Conservation (phyloP, 2,329 filamentous ascomycete species). For the Pseudocercospora pini-densiflorae region DNA sequence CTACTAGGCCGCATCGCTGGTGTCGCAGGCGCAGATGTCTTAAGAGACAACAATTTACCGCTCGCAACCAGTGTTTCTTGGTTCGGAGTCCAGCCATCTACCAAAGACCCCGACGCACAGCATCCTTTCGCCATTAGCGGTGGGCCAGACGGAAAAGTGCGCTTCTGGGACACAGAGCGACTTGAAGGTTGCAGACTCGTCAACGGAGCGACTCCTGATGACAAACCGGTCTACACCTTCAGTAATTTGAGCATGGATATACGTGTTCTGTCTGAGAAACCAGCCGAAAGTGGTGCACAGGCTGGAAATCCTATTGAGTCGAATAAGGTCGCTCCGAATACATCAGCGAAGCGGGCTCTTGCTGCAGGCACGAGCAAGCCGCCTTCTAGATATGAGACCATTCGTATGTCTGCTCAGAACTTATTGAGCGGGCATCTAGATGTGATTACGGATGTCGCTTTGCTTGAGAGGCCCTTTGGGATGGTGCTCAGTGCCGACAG, state of each 20-base stretch:
- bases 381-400: conserved; percentile 79
- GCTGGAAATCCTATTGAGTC: conserved; percentile 31
- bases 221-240: conserved; percentile 71
- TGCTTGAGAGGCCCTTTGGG: conserved; percentile 86
- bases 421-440: conserved; percentile 86
- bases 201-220: conserved; percentile 69
- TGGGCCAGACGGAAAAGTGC: conserved; percentile 85
- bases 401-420: conserved; percentile 83
- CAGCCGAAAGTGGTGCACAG: conserved; percentile 25
- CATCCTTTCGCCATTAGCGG: conserved; percentile 86
- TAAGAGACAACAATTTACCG: conserved; percentile 17
- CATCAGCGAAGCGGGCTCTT: conserved; percentile 43
- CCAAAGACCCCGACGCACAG: conserved; percentile 72
- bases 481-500: conserved; percentile 93
- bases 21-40: conserved; percentile 51
- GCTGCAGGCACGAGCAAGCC: conserved; percentile 48
- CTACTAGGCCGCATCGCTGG: conserved; percentile 87
- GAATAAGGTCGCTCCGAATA: conserved; percentile 33
- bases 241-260: conserved; percentile 47
- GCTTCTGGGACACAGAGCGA: conserved; percentile 88
- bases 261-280: conserved; percentile 45
- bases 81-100: conserved; percentile 70
- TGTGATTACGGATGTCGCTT: conserved; percentile 81
- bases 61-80: conserved; percentile 45
- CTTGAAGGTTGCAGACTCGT: conserved; percentile 79